Conservation (phyloP, 2,329 filamentous ascomycete species). For the Fusarium devonianum region DNA sequence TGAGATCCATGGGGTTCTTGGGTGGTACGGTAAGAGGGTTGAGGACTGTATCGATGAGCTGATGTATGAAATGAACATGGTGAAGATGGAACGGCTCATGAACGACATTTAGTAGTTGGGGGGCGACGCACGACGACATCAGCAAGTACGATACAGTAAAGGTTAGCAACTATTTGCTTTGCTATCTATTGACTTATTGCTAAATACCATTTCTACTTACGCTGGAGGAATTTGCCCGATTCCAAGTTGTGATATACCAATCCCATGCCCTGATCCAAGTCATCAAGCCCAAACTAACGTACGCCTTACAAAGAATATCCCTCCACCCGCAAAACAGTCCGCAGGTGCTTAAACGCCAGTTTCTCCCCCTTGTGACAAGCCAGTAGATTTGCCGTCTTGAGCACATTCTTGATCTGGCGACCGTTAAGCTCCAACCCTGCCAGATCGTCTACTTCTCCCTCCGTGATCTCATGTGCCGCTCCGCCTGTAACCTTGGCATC, state of each 20-base stretch:
- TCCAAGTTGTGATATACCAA: background rate
- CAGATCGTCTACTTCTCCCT: constrained; percentile 47
- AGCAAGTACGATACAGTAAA: background rate
- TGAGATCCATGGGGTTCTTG: constrained; percentile 7
- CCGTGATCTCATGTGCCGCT: constrained; percentile 43
- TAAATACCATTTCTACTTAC: background rate
- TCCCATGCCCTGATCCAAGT: background rate
- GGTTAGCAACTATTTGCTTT: background rate
- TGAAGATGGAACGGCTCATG: background rate
- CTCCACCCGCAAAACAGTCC: constrained; percentile 44
- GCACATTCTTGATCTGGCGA: constrained; percentile 59
- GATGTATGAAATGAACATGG: background rate
- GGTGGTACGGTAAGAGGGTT: background rate
- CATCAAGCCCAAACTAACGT: background rate
- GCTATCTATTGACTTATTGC: background rate
- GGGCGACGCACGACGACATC: background rate
- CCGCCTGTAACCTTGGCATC: constrained; percentile 31
- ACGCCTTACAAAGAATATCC: constrained; percentile 39
- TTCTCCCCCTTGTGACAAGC: constrained; percentile 44
- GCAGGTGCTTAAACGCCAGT: constrained; percentile 41
- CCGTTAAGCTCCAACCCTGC: constrained; percentile 54
- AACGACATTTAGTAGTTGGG: background rate
- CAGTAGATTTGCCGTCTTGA: constrained; percentile 48
- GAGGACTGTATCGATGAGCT: background rate
- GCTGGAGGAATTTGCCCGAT: background rate